Percentiles rank a stretch among this genome's conserved stretches.
These are phyloP conservation scores for Phyllosticta citrichinensis DNA, from an alignment of 2,329 filamentous ascomycete species.

Conservation along the genomic window DNA sequence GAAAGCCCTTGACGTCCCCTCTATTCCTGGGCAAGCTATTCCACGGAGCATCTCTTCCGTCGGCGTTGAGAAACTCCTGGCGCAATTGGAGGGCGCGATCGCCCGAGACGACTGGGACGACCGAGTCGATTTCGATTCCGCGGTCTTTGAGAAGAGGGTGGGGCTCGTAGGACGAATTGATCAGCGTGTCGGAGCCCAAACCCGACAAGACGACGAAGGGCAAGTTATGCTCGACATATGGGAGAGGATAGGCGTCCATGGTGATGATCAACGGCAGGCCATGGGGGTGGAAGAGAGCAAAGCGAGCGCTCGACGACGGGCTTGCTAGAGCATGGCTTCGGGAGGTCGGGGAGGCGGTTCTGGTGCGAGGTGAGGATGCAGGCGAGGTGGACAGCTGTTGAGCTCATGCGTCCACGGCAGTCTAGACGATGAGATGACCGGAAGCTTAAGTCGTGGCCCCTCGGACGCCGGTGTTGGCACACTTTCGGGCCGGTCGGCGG, in stretches of 20 bases:
- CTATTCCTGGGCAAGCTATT: conserved; percentile 39
- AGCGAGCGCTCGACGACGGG: neutral
- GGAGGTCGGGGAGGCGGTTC: too few relatives aligned
- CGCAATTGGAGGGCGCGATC: conserved; percentile 56
- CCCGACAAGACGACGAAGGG: conserved; percentile 78
- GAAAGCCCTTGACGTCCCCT: conserved; percentile 47
- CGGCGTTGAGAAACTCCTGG: conserved; percentile 54
- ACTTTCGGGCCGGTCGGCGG: neutral
- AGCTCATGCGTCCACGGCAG: neutral
- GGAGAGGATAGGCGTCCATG: conserved; percentile 72
- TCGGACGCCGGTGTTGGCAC: neutral
- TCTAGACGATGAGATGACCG: too few relatives aligned
- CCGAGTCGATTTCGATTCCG: conserved; percentile 52
- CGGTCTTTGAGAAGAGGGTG: conserved; percentile 40
- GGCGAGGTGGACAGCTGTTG: too few relatives aligned
- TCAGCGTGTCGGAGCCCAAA: conserved; percentile 37
- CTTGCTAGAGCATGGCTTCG: conserved; percentile 4
- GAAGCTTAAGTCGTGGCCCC: neutral
- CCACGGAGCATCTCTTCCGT: conserved; percentile 59
- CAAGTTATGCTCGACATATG: conserved; percentile 78
- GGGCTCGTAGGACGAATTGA: conserved; percentile 17
- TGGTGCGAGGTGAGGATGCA: too few relatives aligned
- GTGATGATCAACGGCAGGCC: conserved; percentile 11
- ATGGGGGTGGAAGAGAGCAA: neutral
- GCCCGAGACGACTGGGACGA: conserved; percentile 56